A percentile compares a stretch with the other conserved stretches of the same genome.
Conservation (phyloP, 192 early-diverging fungal genomes). For the Dispira parvispora region DNA sequence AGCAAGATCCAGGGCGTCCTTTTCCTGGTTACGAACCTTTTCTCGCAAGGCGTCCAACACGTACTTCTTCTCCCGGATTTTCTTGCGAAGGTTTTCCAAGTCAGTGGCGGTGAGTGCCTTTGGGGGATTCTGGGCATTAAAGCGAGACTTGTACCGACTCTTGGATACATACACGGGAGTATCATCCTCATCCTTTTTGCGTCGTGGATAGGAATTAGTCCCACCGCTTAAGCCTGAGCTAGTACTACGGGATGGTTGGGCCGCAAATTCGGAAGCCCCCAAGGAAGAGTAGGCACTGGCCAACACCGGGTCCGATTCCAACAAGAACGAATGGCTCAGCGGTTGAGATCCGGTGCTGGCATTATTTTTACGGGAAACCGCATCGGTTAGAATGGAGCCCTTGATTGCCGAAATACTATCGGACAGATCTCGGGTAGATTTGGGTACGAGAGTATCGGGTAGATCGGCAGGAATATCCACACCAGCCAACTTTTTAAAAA, state of each 20-base stretch:
- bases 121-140: slow-evolving; percentile 3
- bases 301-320: slow-evolving; percentile 8
- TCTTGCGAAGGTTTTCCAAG: background rate
- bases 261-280: background rate
- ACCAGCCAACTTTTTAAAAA: slow-evolving; percentile 75
- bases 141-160: slow-evolving; percentile 9
- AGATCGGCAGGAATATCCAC: slow-evolving; percentile 58
- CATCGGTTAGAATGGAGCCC: slow-evolving; percentile 6
- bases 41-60: slow-evolving; percentile 5
- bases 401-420: slow-evolving; percentile 16
- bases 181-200: slow-evolving; percentile 4
- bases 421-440: slow-evolving; percentile 65
- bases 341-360: background rate
- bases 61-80: slow-evolving; percentile 1
- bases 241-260: background rate
- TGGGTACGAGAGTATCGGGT: slow-evolving; percentile 74
- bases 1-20: background rate
- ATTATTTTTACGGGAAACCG: background rate
- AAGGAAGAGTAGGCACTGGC: slow-evolving; percentile 7
- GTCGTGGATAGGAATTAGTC: background rate
- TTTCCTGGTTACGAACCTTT: background rate
- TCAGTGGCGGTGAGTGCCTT: slow-evolving; percentile 9
- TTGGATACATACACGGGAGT: slow-evolving; percentile 6
- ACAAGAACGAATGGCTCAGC: background rate
- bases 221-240: background rate